Conservation (phyloP, 225 moss, liverwort and hornwort species). For the Ulota crispa region DNA sequence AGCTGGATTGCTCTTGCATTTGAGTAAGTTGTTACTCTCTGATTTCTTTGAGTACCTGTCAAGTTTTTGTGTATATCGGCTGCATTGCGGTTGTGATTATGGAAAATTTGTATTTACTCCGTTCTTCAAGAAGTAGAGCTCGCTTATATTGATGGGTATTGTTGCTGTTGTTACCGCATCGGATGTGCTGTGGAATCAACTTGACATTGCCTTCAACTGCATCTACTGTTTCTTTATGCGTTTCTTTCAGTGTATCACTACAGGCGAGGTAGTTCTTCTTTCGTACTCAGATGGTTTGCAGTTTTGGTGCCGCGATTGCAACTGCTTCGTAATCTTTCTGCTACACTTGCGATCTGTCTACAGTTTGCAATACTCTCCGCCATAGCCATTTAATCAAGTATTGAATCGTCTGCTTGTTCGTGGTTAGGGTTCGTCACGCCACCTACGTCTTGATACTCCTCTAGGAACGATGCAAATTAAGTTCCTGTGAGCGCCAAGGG, state of each 20-base stretch:
- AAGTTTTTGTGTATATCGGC: background rate
- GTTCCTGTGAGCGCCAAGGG: background rate
- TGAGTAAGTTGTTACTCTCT: background rate
- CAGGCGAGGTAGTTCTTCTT: background rate
- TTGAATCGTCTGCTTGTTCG: background rate
- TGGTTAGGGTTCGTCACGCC: conserved; percentile 6
- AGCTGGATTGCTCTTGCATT: no score
- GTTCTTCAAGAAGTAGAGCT: background rate
- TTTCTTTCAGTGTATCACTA: background rate
- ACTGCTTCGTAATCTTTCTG: background rate
- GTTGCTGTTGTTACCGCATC: background rate
- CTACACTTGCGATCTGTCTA: background rate
- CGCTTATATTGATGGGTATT: background rate
- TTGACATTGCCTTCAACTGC: background rate
- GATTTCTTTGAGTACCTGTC: background rate
- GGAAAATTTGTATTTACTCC: background rate
- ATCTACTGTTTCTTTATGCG: background rate
- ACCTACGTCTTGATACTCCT: background rate
- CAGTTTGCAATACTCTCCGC: background rate
- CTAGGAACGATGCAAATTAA: background rate
- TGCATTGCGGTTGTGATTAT: background rate
- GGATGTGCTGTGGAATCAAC: background rate
- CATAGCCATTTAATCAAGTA: background rate
- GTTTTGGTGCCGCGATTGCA: background rate
- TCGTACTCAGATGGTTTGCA: background rate